Evolutionary conservation across 192 early-diverging fungal genomes (phyloP), one percentile per base, ranked within the genome.

Genomic region (Coemansia furcata): DNA sequence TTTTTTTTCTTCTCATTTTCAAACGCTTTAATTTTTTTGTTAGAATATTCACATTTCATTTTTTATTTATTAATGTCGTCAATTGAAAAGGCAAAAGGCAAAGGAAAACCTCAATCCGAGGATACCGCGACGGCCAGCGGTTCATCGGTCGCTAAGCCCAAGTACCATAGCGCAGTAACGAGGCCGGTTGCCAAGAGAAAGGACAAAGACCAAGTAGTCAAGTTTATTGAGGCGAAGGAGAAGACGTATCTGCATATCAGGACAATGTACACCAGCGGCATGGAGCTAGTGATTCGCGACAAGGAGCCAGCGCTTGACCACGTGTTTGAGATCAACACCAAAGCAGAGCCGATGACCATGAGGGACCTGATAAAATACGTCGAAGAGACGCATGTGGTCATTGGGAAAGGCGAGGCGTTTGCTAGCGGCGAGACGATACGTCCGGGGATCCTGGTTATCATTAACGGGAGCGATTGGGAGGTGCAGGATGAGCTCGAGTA

Each of bases 381-480:
- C 3, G 85, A 86, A 15, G 88, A 87, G 40, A 84, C 50, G 3
- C 50, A 87, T 32, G 66, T 90, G 44, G 74, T 99, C 59, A 85
- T 87, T 38, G 92, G 90, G 60, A 83, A 90, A 37, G 85, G 88
- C n/a, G 93, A 95, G 68, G 83, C 96, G 62, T 99, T 99, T 84
- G 82, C 91, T 40, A 86, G 86, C 32, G 87, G 86, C 12, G 89
- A 92, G 54, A 89, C 91, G 30, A 91, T 99, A 86, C 90, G 95
- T 6, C 92, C 96, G 1, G 98, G 98, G 5, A 95, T 98, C 42
- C 80, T 99, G 11, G 95, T 98, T 12, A 84, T 99, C 36, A 89
- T 99, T 39, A 99, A 99, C 68, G 93, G 94, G 40, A 84, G 86
- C 3, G 98, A 99, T 71, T 99, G 96, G 96, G 98, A 99, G 74